Percentiles rank a stretch among this genome's conserved stretches.
These are phyloP conservation scores for Tolypocladium nubicola DNA, from an alignment of 2,329 filamentous ascomycete genomes.

Conservation along the genomic window DNA sequence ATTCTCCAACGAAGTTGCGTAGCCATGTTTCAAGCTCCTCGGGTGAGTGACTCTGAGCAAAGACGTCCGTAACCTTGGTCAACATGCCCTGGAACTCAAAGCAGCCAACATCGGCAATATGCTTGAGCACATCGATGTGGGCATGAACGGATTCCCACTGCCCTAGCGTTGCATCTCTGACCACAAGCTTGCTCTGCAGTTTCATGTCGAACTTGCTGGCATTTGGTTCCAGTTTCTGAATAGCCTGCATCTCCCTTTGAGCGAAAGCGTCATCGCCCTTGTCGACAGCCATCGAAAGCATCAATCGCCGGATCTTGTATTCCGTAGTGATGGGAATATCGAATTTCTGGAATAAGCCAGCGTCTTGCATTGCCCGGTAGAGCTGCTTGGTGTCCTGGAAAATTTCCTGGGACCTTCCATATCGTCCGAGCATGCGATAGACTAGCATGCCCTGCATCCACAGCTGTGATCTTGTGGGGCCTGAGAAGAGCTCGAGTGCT, in stretches of 20 bases:
- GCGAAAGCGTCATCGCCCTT: conserved; percentile 16
- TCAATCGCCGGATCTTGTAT: conserved; percentile 17
- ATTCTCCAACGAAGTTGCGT: conserved; percentile 12
- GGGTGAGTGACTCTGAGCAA: conserved; percentile 13
- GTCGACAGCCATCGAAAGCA: conserved; percentile 14
- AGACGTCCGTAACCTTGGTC: conserved; percentile 22
- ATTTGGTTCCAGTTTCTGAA: conserved; percentile 11
- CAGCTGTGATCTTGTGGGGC: conserved; percentile 1
- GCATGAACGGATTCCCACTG: conserved; percentile 14
- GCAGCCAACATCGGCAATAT: conserved; percentile 6
- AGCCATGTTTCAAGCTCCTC: conserved; percentile 18
- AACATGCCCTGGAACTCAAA: conserved; percentile 15
- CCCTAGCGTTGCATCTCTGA: conserved; percentile 15
- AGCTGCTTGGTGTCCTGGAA: conserved; percentile 12
- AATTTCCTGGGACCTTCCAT: neutral
- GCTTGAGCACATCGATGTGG: conserved; percentile 11
- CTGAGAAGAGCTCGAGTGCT: conserved; percentile 6
- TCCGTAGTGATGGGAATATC: conserved; percentile 9
- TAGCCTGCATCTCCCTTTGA: conserved; percentile 11
- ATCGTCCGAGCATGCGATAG: conserved; percentile 5
- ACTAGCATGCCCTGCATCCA: conserved; percentile 8
- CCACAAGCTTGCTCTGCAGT: conserved; percentile 15
- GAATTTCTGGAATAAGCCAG: conserved; percentile 14
- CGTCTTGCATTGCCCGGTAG: conserved; percentile 16
- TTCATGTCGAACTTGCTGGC: conserved; percentile 12